A percentile compares a stretch with the other conserved stretches of the same genome.
Conservation (phyloP, 148 eudicot genomes). For the Dysphania ambrosioides region DNA sequence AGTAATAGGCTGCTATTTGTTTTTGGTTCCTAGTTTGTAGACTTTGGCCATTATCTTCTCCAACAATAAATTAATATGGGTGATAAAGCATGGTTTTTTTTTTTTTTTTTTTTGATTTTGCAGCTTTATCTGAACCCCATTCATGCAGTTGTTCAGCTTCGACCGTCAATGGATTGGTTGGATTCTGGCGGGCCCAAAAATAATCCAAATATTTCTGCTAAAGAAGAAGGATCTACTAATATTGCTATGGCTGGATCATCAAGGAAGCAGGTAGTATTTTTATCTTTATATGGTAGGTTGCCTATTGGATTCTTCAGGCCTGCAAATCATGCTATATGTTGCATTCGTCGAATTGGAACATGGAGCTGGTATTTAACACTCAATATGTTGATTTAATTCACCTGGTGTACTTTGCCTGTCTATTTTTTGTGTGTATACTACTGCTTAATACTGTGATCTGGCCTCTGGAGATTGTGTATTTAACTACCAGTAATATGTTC, state of each 20-base stretch:
- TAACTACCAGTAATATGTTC: background rate
- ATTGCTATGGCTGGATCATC: conserved; percentile 42
- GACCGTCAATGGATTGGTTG: conserved; percentile 68
- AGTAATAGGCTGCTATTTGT: background rate
- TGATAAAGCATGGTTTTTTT: background rate
- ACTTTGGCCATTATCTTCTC: background rate
- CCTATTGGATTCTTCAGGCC: background rate
- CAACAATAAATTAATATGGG: background rate
- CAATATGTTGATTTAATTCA: background rate
- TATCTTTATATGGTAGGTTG: background rate
- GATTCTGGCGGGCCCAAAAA: conserved; percentile 38
- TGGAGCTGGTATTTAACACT: background rate
- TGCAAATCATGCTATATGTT: background rate
- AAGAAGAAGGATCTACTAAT: conserved; percentile 45
- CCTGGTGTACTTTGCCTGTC: background rate
- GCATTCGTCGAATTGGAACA: background rate
- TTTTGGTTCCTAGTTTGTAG: background rate
- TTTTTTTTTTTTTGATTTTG: conserved; percentile 32
- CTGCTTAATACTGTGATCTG: background rate
- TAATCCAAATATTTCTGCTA: conserved; percentile 28
- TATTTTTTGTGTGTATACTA: background rate
- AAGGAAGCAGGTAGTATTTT: conserved; percentile 46
- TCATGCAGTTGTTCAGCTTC: conserved; percentile 77
- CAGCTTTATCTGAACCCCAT: conserved; percentile 89
- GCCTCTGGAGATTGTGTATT: too few species aligned